Conservation (phyloP, 2,329 filamentous ascomycete species). For the Ophiostoma tasmaniense region DNA sequence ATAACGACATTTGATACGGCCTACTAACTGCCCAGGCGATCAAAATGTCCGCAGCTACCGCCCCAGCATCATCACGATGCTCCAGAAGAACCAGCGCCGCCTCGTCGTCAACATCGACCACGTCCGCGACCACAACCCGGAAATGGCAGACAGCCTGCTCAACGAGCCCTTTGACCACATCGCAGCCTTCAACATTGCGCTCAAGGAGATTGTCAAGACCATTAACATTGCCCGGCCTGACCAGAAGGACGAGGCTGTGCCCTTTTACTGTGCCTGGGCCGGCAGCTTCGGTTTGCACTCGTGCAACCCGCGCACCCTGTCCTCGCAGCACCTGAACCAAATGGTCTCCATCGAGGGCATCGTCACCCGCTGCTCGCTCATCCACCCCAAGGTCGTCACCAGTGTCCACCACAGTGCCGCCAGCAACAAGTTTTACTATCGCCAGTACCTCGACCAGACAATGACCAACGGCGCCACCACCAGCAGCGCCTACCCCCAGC, state of each 20-base stretch:
- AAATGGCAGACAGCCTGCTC: conserved; percentile 71
- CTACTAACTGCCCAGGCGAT: conserved; percentile 35
- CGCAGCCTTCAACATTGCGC: conserved; percentile 78
- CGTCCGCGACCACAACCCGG: conserved; percentile 75
- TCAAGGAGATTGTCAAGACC: conserved; percentile 80
- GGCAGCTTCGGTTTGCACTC: conserved; percentile 92
- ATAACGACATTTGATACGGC: conserved; percentile 19
- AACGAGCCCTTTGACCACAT: conserved; percentile 81
- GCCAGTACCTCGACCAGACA: conserved; percentile 91
- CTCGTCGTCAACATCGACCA: conserved; percentile 77
- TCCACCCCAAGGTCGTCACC: conserved; percentile 94
- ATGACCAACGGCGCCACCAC: conserved; percentile 90
- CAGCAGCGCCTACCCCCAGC: conserved; percentile 85
- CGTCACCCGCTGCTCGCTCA: conserved; percentile 90
- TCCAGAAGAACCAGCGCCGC: conserved; percentile 57
- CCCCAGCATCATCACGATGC: conserved; percentile 75
- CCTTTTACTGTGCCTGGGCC: conserved; percentile 95
- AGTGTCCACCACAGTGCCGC: conserved; percentile 93
- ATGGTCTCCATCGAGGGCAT: conserved; percentile 98
- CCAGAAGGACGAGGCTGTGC: conserved; percentile 67
- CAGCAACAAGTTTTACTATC: conserved; percentile 76
- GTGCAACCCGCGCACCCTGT: conserved; percentile 88
- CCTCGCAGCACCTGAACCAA: conserved; percentile 81
- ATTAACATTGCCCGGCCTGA: conserved; percentile 66
- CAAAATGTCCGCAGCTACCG: conserved; percentile 64